A percentile compares a stretch with the other conserved stretches of the same genome.
phyloP scores from a whole-genome alignment of 1,284 basidiomycete species.

The Naganishia liquefaciens region DNA sequence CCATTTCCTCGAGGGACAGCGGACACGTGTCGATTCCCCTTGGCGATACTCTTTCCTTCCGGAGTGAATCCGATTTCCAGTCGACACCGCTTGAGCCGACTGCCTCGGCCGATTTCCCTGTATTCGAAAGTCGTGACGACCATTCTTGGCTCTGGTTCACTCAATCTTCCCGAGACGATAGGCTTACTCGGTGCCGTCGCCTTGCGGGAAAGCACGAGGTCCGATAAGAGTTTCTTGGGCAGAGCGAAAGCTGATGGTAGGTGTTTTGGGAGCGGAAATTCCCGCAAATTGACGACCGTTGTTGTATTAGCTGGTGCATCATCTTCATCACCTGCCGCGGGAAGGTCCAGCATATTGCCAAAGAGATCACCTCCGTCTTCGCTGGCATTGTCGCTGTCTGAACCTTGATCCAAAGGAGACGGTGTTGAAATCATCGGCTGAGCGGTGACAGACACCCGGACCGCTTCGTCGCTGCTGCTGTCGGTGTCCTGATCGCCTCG shows the following conservation, averaged over 20 bases:
- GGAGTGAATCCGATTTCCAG: conserved; percentile 23
- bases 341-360: conserved; percentile 67
- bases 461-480: conserved; percentile 14
- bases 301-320: conserved; percentile 50
- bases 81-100: conserved; percentile 53
- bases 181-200: conserved; percentile 1
- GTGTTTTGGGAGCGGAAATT: conserved; percentile 78
- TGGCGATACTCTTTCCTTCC: conserved; percentile 8
- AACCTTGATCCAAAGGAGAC: conserved; percentile 46
- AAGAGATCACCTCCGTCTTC: conserved; percentile 68
- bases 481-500: conserved; percentile 17
- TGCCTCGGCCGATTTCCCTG: conserved; percentile 27
- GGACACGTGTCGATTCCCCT: conserved; percentile 15
- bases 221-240: conserved; percentile 68
- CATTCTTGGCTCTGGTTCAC: conserved; percentile 7
- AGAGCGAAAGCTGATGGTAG: conserved; percentile 66
- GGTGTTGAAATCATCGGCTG: background rate
- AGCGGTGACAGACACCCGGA: background rate
- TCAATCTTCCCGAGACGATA: background rate
- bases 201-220: conserved; percentile 57
- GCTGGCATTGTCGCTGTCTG: conserved; percentile 48
- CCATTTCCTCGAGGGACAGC: background rate
- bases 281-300: conserved; percentile 64
- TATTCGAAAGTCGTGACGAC: conserved; percentile 26
- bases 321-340: conserved; percentile 58